Base-by-base conservation (phyloP, 2,329 filamentous ascomycete species). In the Calonectria fujianensis region DNA sequence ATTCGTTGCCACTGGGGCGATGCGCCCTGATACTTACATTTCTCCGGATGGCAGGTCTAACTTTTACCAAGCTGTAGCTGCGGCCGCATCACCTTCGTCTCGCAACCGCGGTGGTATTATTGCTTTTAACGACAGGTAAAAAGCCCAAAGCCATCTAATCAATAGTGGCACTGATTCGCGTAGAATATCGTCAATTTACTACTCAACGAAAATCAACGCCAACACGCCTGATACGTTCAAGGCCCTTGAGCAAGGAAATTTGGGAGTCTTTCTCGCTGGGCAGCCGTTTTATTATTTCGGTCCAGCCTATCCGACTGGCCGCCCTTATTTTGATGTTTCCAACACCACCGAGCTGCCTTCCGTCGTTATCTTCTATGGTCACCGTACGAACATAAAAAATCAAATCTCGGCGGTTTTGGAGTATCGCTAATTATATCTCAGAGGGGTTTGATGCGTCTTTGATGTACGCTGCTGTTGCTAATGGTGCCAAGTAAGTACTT, bases 151-250 rank as follows among this genome's bases (percentile, higher is more conserved):
- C 24, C 16, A 16, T 11, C 5, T 32, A 7, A 10, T 4, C 2
- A 10, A 14, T 6, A 63, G 31, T 27, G 16, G 7, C 27, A 20
- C 31, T 51, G 32, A 52, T n/a, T 52, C n/a, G 45, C 2, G 20
- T 20, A 67, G 66, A 29, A 69, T 69, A 20, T 57, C 86, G 11
- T 80, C 76, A 1, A 89, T 90, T 18, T 91, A 88, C 80, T 92
- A 90, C 82, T 88, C 86, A 3, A 90, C 89, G 61, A 92, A 92
- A 82, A 90, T 88, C n/a, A 90, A 92, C 75, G 89, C 90, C 31
- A 92, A 92, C 81, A 87, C 88, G 0, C 84, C 91, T 37, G 90
- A 92, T 76, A 92, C 90, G 2, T 92, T 93, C 86, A 88, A 87
- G 77, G 85, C 88, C 0, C 83, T 84, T 16, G 91, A 92, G 82